These are phyloP conservation scores for Spathaspora sp. DNA, from an alignment of 805 yeast species.

Conservation along the genomic window DNA sequence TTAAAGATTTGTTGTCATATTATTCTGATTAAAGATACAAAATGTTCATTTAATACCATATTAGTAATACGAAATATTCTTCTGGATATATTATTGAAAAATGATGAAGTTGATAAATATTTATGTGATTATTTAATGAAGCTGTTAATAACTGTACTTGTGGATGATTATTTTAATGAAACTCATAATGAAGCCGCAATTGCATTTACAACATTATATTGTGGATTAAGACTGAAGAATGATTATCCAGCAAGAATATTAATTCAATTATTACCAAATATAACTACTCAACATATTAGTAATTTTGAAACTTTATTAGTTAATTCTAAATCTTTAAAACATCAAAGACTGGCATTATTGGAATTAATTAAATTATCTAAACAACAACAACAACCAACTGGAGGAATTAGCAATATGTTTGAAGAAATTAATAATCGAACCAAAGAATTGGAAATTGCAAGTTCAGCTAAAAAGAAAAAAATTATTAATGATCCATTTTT, in stretches of 20 bases:
- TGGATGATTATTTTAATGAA: constrained; percentile 76
- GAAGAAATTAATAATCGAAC: constrained; percentile 47
- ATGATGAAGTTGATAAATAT: constrained; percentile 72
- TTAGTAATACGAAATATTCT: constrained; percentile 73
- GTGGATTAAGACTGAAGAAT: constrained; percentile 66
- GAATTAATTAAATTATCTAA: constrained; percentile 70
- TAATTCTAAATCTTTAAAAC: constrained; percentile 65
- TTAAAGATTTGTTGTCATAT: constrained; percentile 71
- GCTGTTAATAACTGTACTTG: constrained; percentile 61
- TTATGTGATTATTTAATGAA: constrained; percentile 65
- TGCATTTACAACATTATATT: constrained; percentile 75
- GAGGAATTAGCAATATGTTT: constrained; percentile 24
- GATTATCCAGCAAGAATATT: constrained; percentile 64
- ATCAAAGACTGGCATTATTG: constrained; percentile 74
- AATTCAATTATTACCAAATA: constrained; percentile 50
- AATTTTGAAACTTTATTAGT: constrained; percentile 62
- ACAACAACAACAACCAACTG: constrained; percentile 19
- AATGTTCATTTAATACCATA: constrained; percentile 89
- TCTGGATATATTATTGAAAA: constrained; percentile 62
- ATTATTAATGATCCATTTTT: constrained; percentile 68
- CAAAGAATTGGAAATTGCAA: constrained; percentile 50
- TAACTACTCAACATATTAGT: constrained; percentile 52
- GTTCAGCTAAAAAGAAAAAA: constrained; percentile 44
- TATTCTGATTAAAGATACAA: constrained; percentile 79
- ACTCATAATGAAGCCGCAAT: constrained; percentile 91